A percentile compares a stretch with the other conserved stretches of the same genome.
These are phyloP conservation scores for Plantago lanceolata DNA, from an alignment of 305 asterid species.

Conservation along the genomic window DNA sequence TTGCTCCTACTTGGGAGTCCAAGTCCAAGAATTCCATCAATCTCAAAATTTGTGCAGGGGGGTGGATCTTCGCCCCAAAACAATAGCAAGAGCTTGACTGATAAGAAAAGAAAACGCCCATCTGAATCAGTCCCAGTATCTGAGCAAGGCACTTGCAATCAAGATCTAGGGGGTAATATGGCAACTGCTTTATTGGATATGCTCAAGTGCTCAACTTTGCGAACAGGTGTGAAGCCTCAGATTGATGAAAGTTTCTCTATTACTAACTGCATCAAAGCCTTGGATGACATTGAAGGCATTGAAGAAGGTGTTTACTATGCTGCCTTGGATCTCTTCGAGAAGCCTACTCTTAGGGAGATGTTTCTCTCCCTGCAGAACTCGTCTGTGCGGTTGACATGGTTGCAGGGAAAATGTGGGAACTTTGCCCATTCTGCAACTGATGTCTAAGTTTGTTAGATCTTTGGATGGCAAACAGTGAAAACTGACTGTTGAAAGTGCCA, in stretches of 20 bases:
- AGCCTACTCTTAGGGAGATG: constrained; percentile 57
- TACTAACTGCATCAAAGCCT: constrained; percentile 58
- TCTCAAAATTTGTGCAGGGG: constrained; percentile 36
- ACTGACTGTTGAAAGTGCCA: constrained; percentile 1
- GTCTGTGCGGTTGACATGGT: constrained; percentile 51
- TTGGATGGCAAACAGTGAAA: background rate
- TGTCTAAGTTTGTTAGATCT: background rate
- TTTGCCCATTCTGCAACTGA: constrained; percentile 24
- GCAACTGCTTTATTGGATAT: constrained; percentile 52
- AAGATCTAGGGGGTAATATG: constrained; percentile 49
- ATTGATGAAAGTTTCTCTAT: constrained; percentile 49
- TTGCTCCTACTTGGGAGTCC: constrained; percentile 36
- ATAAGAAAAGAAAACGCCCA: constrained; percentile 67
- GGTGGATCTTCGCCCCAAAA: constrained; percentile 39
- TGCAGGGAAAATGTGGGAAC: constrained; percentile 57
- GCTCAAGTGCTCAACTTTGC: constrained; percentile 57
- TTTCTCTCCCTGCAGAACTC: constrained; percentile 55
- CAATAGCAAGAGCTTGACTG: constrained; percentile 32
- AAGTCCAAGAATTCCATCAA: constrained; percentile 40
- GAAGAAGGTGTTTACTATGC: constrained; percentile 59
- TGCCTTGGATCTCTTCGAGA: constrained; percentile 72
- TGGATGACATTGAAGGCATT: constrained; percentile 75
- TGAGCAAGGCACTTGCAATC: constrained; percentile 40
- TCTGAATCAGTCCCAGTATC: constrained; percentile 41
- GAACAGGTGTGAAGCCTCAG: constrained; percentile 30